Conservation (phyloP, 768 basidiomycete genomes). For the Roridomyces roridus region DNA sequence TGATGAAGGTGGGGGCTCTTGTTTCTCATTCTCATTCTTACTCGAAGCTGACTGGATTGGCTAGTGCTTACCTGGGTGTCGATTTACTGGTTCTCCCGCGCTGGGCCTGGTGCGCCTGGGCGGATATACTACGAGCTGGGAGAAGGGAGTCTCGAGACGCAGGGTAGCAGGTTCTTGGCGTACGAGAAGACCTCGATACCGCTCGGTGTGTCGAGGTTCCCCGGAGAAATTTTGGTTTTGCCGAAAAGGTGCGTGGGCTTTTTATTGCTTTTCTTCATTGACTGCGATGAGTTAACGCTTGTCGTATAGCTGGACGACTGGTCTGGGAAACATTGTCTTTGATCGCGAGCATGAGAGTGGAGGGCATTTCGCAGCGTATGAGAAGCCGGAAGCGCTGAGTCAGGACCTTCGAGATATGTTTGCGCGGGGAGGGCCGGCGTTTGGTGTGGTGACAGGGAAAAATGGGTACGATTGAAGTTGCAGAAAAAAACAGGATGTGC, state of each 20-base stretch:
- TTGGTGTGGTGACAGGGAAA: background rate
- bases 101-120: slow-evolving; percentile 58
- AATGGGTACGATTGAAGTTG: no score
- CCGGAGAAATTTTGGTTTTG: slow-evolving; percentile 41
- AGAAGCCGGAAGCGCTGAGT: no score
- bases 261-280: no score
- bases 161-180: background rate
- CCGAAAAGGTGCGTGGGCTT: slow-evolving; percentile 32
- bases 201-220: slow-evolving; percentile 53
- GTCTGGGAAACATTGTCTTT: no score
- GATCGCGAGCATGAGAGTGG: no score
- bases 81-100: slow-evolving; percentile 62
- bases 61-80: slow-evolving; percentile 65
- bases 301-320: no score
- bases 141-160: slow-evolving; percentile 11
- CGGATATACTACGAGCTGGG: slow-evolving; percentile 60
- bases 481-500: no score
- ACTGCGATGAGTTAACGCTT: no score
- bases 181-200: slow-evolving; percentile 36
- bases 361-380: no score
- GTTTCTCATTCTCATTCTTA: background rate
- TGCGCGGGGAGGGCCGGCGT: background rate
- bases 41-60: no score
- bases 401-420: no score
- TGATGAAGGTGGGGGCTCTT: slow-evolving; percentile 49